A percentile compares a stretch with the other conserved stretches of the same genome.
These are phyloP conservation scores for Anthracocystis setariae DNA, from an alignment of 1,284 basidiomycete genomes.

Conservation along the genomic window DNA sequence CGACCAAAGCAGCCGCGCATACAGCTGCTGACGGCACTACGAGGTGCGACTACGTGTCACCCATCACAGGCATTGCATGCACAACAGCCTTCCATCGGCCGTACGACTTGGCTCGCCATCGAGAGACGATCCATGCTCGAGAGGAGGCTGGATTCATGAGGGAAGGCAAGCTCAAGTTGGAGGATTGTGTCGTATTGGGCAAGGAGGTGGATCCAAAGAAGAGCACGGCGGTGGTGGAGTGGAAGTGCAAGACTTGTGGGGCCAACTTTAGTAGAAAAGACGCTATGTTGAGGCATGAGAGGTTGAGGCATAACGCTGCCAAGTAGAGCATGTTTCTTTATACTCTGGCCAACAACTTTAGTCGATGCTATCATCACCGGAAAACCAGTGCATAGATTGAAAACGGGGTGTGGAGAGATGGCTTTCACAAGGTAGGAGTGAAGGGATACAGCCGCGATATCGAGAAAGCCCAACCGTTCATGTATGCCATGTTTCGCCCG, in stretches of 20 bases:
- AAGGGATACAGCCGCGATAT: too few species aligned
- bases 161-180: constrained; percentile 54
- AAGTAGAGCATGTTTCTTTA: constrained; percentile 22
- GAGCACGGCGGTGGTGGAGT: constrained; percentile 62
- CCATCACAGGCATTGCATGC: constrained; percentile 55
- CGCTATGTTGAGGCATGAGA: constrained; percentile 62
- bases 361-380: too few species aligned
- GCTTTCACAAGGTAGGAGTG: too few species aligned
- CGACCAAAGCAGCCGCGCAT: constrained; percentile 12
- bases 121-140: constrained; percentile 65
- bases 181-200: constrained; percentile 64
- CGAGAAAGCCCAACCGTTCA: too few species aligned
- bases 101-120: constrained; percentile 65
- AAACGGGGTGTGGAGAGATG: too few species aligned
- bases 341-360: too few species aligned
- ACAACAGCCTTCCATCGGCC: constrained; percentile 65
- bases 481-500: background rate
- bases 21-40: constrained; percentile 37
- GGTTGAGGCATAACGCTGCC: constrained; percentile 49
- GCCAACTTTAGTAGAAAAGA: constrained; percentile 60
- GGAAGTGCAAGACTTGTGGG: constrained; percentile 63
- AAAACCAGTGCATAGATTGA: too few species aligned
- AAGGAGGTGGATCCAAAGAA: constrained; percentile 66
- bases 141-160: constrained; percentile 62
- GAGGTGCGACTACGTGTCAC: constrained; percentile 65